Evolutionary conservation across 768 basidiomycete genomes (phyloP).

Genomic region (Naganishia antarctica): DNA sequence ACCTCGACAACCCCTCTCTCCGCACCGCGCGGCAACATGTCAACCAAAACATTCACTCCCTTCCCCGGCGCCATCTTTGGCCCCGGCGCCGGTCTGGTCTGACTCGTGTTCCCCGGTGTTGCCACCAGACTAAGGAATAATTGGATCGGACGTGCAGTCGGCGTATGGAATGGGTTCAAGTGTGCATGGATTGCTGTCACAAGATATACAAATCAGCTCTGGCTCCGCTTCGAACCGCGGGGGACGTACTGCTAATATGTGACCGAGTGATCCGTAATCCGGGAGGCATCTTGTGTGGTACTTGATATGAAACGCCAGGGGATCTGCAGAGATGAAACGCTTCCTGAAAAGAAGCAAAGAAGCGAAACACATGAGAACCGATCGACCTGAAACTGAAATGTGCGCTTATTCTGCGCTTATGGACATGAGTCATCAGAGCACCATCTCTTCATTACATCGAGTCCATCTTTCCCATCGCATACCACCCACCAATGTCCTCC

Average conservation of each 20-base stretch:
- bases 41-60: constrained; percentile 25
- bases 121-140: constrained; percentile 28
- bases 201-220: no score
- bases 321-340: not conserved
- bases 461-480: no score
- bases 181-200: constrained; percentile 26
- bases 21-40: constrained; percentile 16
- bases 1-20: constrained; percentile 1
- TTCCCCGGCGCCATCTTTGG: constrained; percentile 20
- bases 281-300: not conserved
- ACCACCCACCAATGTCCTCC: not conserved
- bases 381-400: no score
- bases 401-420: no score
- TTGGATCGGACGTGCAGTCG: constrained; percentile 25
- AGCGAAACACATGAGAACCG: no score
- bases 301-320: not conserved
- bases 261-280: constrained; percentile 25
- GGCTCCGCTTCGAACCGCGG: no score
- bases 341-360: not conserved
- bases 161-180: constrained; percentile 29
- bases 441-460: no score
- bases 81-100: not conserved
- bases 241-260: constrained; percentile 28
- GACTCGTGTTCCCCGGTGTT: constrained; percentile 20
- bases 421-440: no score